Evolutionary conservation across 2,329 filamentous ascomycete genomes (phyloP).

Genomic region (Fusarium robinianum): DNA sequence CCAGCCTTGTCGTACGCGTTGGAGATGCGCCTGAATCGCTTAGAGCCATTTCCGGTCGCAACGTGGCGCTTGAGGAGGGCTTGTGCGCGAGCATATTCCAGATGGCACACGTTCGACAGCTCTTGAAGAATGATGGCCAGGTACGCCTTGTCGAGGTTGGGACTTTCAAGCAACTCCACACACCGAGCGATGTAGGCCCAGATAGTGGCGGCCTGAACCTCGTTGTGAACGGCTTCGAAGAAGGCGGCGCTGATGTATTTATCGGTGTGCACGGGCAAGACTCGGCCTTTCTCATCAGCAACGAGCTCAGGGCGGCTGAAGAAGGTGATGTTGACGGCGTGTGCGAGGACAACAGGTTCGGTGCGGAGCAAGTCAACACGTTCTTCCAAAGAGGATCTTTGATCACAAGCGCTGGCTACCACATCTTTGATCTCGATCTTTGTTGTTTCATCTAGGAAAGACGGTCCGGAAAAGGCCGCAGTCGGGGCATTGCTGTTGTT

Average conservation of each 20-base stretch:
- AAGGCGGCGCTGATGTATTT: slow-evolving; percentile 48
- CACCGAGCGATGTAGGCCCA: slow-evolving; percentile 49
- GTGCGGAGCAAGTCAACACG: slow-evolving; percentile 41
- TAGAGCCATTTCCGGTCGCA: slow-evolving; percentile 41
- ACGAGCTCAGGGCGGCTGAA: slow-evolving; percentile 49
- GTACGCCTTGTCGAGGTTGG: slow-evolving; percentile 37
- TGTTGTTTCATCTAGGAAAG: slow-evolving; percentile 28
- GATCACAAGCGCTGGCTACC: slow-evolving; percentile 38
- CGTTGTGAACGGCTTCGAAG: slow-evolving; percentile 47
- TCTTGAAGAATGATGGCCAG: slow-evolving; percentile 49
- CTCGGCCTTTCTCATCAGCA: slow-evolving; percentile 50
- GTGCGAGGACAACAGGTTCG: slow-evolving; percentile 41
- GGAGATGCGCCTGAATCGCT: slow-evolving; percentile 49
- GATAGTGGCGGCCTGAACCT: slow-evolving; percentile 42
- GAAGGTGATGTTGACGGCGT: slow-evolving; percentile 44
- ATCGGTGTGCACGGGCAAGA: slow-evolving; percentile 45
- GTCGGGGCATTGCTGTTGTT: slow-evolving; percentile 34
- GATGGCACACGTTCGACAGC: slow-evolving; percentile 49
- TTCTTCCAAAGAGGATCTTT: slow-evolving; percentile 41
- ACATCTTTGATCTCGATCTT: slow-evolving; percentile 43
- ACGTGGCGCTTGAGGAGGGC: slow-evolving; percentile 47
- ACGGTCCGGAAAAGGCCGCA: slow-evolving; percentile 42
- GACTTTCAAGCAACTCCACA: slow-evolving; percentile 40
- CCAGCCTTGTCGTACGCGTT: slow-evolving; percentile 42
- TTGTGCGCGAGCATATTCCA: slow-evolving; percentile 49